phyloP scores from a whole-genome alignment of 495 filamentous ascomycete species.

The Trichoderma erinaceum region DNA sequence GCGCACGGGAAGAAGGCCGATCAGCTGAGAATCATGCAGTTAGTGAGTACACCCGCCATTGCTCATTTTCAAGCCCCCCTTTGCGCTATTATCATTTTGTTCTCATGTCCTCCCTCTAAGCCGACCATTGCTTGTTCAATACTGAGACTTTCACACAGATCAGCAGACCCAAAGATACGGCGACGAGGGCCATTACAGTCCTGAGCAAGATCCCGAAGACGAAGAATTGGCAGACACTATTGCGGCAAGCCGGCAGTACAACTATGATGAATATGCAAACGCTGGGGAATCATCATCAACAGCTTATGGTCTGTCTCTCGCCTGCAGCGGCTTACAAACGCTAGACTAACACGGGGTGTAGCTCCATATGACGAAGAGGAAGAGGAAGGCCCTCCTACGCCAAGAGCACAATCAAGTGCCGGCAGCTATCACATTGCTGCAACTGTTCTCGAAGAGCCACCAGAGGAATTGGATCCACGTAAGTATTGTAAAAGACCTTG shows the following conservation, averaged over 20 bases:
- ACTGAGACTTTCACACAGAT: neutral
- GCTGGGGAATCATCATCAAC: neutral
- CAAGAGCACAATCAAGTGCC: neutral
- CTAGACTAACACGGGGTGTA: neutral
- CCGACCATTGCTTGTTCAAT: neutral
- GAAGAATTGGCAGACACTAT: conserved; percentile 8
- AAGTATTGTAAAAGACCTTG: neutral
- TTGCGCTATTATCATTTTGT: neutral
- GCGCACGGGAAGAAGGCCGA: neutral
- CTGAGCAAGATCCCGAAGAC: conserved; percentile 8
- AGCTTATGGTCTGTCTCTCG: neutral
- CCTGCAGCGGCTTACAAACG: neutral
- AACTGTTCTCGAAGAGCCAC: neutral
- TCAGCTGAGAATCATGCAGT: neutral
- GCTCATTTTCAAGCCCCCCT: neutral
- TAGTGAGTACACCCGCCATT: neutral
- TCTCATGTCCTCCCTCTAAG: neutral
- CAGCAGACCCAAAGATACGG: neutral
- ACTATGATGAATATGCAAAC: neutral
- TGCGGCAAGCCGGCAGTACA: neutral
- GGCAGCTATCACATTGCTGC: conserved; percentile 2
- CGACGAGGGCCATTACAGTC: neutral
- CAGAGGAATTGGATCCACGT: conserved; percentile 19
- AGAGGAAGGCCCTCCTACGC: conserved; percentile 3
- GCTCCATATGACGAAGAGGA: conserved; percentile 11